Conservation (phyloP, 495 filamentous ascomycete genomes). For the Xylaria longipes region DNA sequence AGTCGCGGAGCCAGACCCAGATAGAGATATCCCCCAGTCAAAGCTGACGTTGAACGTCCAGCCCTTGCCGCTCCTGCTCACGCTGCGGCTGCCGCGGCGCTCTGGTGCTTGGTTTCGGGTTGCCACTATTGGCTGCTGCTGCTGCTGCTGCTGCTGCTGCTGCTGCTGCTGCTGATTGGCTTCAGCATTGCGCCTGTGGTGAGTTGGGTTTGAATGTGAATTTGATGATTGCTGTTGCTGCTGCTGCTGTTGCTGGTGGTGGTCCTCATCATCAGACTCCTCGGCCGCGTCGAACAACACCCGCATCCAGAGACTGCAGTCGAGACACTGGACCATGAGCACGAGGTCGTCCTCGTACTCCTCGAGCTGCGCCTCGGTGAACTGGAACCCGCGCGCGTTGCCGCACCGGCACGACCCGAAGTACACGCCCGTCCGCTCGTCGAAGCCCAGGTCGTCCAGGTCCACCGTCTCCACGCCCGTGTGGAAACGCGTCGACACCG, state of each 20-base stretch:
- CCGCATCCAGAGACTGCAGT: slow-evolving; percentile 83
- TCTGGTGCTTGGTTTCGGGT: slow-evolving; percentile 12
- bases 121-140: neutral
- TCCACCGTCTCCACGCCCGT: slow-evolving; percentile 83
- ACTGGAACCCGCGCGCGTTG: slow-evolving; percentile 71
- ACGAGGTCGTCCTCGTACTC: slow-evolving; percentile 68
- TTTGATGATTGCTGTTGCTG: neutral
- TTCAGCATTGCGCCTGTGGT: neutral
- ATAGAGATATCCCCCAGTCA: slow-evolving; percentile 37
- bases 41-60: slow-evolving; percentile 39
- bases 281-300: slow-evolving; percentile 73
- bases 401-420: slow-evolving; percentile 81
- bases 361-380: slow-evolving; percentile 75
- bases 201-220: neutral
- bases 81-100: slow-evolving; percentile 28
- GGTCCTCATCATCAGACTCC: slow-evolving; percentile 44
- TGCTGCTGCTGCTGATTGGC: too few relatives aligned
- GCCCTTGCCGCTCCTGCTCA: slow-evolving; percentile 26
- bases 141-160: too few relatives aligned
- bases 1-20: slow-evolving; percentile 25
- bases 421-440: slow-evolving; percentile 62
- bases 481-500: slow-evolving; percentile 51
- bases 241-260: neutral
- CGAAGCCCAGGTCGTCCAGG: slow-evolving; percentile 74
- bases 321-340: slow-evolving; percentile 75